Evolutionary conservation across 768 basidiomycete species (phyloP), one percentile per base, ranked within the genome.

Genomic region (Termitomyces sp.): DNA sequence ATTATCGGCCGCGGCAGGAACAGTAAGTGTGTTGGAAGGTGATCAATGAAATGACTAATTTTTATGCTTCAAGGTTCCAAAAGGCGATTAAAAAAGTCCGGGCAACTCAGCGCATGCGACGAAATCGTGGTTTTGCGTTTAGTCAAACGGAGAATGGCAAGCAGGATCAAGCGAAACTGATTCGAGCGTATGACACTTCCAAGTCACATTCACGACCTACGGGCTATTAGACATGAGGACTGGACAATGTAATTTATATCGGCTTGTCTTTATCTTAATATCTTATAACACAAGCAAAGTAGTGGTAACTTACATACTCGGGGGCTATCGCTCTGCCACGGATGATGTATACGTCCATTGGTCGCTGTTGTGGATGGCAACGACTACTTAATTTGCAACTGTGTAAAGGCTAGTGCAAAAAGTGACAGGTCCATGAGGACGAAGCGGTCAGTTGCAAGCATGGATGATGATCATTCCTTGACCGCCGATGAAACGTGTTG

Each of bases 41-140:
- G 34, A 41, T 48, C 12, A 8, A 45, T 35, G 15, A 30, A 15
- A 2, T 30, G n/a, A 32, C 37, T 48, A 47, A 50, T 32, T 37
- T 56, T 26, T 22, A 30, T 54, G 50, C 48, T 49, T 24, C 6
- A 55, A 95, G 92, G 70, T 97, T 97, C 74, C 94, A 98, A 71
- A 97, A 98, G 68, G 97, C 97, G 15, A 99, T 99, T 79, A 98
- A 98, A 72, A 99, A 99, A 70, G 97, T 99, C 12, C 85, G 97
- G n/a, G 97, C 97, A 0, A 91, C 94, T 2, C 97, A 99, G 67
- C 85, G 97, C 34, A 93, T 98, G 90, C 87, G 97, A 14, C 81
- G 92, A 54, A 97, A 93, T 59, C 85, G 97, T 46, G 97, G 97
- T 3, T 99, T 98, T 68, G 97, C 97, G 4, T 99, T 99, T 77